These are phyloP conservation scores for Neurospora cerealis DNA, from an alignment of 495 filamentous ascomycete species.

Conservation along the genomic window DNA sequence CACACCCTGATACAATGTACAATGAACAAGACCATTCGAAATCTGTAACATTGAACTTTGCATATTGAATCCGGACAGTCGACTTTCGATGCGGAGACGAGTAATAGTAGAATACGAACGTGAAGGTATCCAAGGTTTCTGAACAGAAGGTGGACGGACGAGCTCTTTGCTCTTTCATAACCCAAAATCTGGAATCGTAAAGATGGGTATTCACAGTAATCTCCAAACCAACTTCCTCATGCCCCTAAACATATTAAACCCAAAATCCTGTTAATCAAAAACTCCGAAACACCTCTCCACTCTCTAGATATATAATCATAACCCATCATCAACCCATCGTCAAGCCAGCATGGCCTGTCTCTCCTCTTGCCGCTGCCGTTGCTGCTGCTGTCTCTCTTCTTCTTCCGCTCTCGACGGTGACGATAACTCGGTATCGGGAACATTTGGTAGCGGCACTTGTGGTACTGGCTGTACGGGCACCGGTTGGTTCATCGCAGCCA, in stretches of 20 bases:
- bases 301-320: background rate
- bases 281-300: background rate
- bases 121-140: background rate
- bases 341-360: conserved; percentile 39
- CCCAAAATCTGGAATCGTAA: background rate
- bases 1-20: background rate
- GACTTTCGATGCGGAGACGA: background rate
- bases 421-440: conserved; percentile 40
- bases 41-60: background rate
- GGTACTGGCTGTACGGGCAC: background rate
- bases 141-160: background rate
- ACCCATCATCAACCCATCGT: background rate
- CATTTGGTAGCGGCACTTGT: conserved; percentile 44
- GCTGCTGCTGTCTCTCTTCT: conserved; percentile 18
- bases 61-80: background rate
- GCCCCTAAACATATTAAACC: background rate
- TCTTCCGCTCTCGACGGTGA: conserved; percentile 13
- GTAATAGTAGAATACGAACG: background rate
- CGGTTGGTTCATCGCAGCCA: conserved; percentile 15
- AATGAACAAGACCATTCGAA: background rate
- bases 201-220: background rate
- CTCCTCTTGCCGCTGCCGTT: conserved; percentile 14
- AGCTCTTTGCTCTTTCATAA: background rate
- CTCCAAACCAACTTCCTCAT: background rate
- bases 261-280: background rate